Conservation (phyloP, 2,329 filamentous ascomycete species). For the Orbilia quercus region DNA sequence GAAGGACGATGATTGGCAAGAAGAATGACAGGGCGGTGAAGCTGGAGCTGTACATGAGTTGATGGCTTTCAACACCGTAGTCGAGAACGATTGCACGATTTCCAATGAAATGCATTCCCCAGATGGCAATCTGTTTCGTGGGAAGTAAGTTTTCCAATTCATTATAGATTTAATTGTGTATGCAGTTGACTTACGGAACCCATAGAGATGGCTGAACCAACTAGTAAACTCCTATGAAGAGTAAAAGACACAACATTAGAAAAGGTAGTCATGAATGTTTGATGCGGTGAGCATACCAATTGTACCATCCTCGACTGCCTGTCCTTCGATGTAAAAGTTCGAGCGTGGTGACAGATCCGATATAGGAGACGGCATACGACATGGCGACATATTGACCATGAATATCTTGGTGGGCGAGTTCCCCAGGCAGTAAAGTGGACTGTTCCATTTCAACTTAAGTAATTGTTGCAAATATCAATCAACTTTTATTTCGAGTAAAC, state of each 20-base stretch:
- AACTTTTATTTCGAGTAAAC: not conserved
- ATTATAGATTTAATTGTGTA: slow-evolving; percentile 63
- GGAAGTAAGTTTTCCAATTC: slow-evolving; percentile 12
- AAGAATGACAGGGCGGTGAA: slow-evolving; percentile 83
- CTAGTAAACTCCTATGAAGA: slow-evolving; percentile 69
- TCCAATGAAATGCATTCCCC: slow-evolving; percentile 80
- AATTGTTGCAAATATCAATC: too few species aligned
- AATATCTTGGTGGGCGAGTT: slow-evolving; percentile 51
- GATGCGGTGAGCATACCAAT: slow-evolving; percentile 68
- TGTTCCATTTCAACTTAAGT: slow-evolving; percentile 23
- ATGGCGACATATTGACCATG: slow-evolving; percentile 74
- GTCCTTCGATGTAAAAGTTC: slow-evolving; percentile 83
- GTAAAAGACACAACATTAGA: slow-evolving; percentile 17
- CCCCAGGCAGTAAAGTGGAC: slow-evolving; percentile 35
- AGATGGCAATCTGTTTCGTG: slow-evolving; percentile 65
- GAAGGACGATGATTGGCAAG: slow-evolving; percentile 79
- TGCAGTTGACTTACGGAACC: slow-evolving; percentile 80
- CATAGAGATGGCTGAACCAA: slow-evolving; percentile 76
- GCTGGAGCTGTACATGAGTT: slow-evolving; percentile 77
- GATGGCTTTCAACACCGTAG: slow-evolving; percentile 71
- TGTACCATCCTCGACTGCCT: slow-evolving; percentile 74
- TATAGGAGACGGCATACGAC: slow-evolving; percentile 76
- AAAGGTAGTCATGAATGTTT: not conserved
- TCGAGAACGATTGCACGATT: slow-evolving; percentile 81
- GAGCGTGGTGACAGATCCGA: slow-evolving; percentile 81